Base-by-base conservation (phyloP, 768 basidiomycete genomes). In the Tricholoma flavovirens region DNA sequence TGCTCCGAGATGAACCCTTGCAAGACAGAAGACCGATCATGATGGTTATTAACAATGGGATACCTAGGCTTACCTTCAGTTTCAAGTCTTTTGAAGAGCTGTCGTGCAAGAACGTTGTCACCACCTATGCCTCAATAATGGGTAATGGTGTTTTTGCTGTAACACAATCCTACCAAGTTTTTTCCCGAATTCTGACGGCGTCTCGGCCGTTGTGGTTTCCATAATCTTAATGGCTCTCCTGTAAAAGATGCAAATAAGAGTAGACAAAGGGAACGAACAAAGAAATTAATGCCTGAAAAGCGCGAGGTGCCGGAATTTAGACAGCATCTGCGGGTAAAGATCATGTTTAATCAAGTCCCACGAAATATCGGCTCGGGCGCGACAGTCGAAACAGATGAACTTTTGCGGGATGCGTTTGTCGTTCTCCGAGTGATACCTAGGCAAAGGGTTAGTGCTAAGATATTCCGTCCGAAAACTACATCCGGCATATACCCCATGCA, bases 351-450 rank as follows among this genome's bases (percentile, higher is more conserved):
- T 84, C 15, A 90, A 72, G 45, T 85, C 81, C 86, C 88, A 90
- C 56, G 82, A 83, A 36, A 77, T 69, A 60, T 88, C 87, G 11
- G 76, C 78, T 49, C 76, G 80, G 46, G 88, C 75, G 32, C 88
- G 84, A 67, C 90, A 93, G 61, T 88, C 84, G 68, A 91, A 87
- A 70, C 90, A 93, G 26, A 78, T 64, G 59, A 89, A 91, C 56
- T 75, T 72, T 0, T 66, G 54, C 2, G 87, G 88, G 42, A 91
- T 71, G 11, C 83, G 79, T 22, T 65, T 59, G 60, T 90, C 89
- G 21, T 76, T 65, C 3, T 67, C 68, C 5, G 81, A 79, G 62
- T 91, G 87, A 67, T 81, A 92, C 26, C 87, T 88, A 56, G 5
- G 40, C 17, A 14, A 45, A 17, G 17, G 53, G 55, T 43, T 19